These are phyloP conservation scores for Salix dunnii DNA, from an alignment of 345 rosid genomes.

Conservation along the genomic window DNA sequence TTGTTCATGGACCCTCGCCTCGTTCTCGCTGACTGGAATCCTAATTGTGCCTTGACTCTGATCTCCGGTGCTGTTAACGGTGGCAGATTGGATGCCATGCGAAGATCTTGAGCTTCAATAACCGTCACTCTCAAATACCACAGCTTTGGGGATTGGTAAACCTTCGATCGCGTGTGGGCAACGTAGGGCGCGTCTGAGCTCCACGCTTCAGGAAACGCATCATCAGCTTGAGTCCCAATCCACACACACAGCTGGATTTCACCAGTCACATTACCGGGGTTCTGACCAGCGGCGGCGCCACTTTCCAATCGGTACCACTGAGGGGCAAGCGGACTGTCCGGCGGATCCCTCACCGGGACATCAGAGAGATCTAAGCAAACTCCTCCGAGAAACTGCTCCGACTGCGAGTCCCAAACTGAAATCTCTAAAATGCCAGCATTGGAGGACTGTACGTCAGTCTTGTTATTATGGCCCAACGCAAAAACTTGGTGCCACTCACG, in stretches of 20 bases:
- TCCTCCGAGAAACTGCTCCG: conserved; percentile 82
- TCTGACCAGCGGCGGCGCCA: conserved; percentile 43
- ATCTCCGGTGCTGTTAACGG: conserved; percentile 82
- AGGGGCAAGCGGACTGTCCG: conserved; percentile 88
- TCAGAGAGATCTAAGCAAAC: conserved; percentile 84
- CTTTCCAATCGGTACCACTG: conserved; percentile 82
- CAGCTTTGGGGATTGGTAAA: conserved; percentile 88
- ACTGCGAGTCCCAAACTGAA: conserved; percentile 72
- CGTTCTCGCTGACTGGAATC: conserved; percentile 76
- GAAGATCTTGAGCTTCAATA: conserved; percentile 86
- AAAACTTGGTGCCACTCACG: conserved; percentile 91
- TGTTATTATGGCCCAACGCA: conserved; percentile 50
- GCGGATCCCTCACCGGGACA: conserved; percentile 77
- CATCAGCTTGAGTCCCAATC: conserved; percentile 94
- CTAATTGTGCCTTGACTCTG: conserved; percentile 74
- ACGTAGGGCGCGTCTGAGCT: conserved; percentile 82
- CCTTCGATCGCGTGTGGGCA: conserved; percentile 86
- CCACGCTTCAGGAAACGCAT: conserved; percentile 92
- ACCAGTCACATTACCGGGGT: conserved; percentile 49
- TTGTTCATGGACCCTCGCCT: conserved; percentile 71
- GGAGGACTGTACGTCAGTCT: conserved; percentile 3
- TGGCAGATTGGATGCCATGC: conserved; percentile 67
- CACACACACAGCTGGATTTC: conserved; percentile 90
- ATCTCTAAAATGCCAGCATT: conserved; percentile 68
- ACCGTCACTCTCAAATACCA: conserved; percentile 89